These are phyloP conservation scores for Trypanosoma conorhini DNA, from an alignment of 208 protist genomes.

Conservation along the genomic window DNA sequence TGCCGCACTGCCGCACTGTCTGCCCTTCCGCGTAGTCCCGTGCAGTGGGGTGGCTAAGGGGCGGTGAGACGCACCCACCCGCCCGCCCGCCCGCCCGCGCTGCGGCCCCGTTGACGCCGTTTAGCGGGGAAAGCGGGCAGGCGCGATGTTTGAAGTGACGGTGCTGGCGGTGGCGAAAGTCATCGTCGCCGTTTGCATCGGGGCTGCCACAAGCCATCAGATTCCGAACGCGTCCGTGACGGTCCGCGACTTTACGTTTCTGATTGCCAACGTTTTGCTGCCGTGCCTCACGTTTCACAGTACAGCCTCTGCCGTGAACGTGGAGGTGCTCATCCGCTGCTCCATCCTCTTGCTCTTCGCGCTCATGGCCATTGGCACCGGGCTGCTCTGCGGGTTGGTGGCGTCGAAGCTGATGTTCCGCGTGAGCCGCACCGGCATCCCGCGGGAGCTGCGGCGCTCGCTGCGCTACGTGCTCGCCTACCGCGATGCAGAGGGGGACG, in stretches of 20 bases:
- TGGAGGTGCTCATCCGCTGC: slow-evolving; percentile 44
- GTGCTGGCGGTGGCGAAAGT: slow-evolving; percentile 74
- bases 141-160: slow-evolving; percentile 57
- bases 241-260: slow-evolving; percentile 65
- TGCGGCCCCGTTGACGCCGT: too few relatives aligned
- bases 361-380: slow-evolving; percentile 35
- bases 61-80: too few relatives aligned
- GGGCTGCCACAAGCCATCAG: slow-evolving; percentile 47
- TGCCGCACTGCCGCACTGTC: too few relatives aligned
- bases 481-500: slow-evolving; percentile 15
- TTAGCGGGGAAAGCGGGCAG: too few relatives aligned
- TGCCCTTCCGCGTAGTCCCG: too few relatives aligned
- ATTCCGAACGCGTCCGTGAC: slow-evolving; percentile 55
- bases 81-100: too few relatives aligned
- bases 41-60: too few relatives aligned
- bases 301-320: slow-evolving; percentile 41
- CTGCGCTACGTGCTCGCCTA: slow-evolving; percentile 49
- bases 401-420: slow-evolving; percentile 30
- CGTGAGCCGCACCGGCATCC: slow-evolving; percentile 46
- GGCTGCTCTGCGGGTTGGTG: slow-evolving; percentile 26
- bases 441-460: slow-evolving; percentile 42
- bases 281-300: slow-evolving; percentile 70
- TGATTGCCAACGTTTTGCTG: slow-evolving; percentile 66
- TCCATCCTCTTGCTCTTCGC: slow-evolving; percentile 60
- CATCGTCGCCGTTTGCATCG: slow-evolving; percentile 71